phyloP scores from a whole-genome alignment of 2,329 filamentous ascomycete species.

The Trichoderma koningii region DNA sequence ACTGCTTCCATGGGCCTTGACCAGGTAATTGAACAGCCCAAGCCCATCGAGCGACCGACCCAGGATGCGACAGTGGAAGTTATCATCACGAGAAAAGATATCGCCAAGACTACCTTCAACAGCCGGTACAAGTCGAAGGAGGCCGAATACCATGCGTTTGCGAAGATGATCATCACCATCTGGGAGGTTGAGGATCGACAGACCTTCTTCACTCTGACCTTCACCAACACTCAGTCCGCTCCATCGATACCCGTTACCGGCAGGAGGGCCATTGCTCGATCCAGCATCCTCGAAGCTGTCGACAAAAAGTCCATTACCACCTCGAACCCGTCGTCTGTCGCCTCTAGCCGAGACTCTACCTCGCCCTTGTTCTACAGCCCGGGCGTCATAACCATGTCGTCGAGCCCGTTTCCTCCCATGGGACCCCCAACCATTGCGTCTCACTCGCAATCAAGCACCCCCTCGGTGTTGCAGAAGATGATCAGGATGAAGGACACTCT shows the following conservation, averaged over 20 bases:
- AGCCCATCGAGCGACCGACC: conserved; percentile 36
- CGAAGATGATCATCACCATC: conserved; percentile 75
- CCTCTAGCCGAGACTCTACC: conserved; percentile 51
- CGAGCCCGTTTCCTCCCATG: conserved; percentile 65
- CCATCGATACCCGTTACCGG: conserved; percentile 38
- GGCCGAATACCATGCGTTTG: conserved; percentile 52
- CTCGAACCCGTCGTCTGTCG: conserved; percentile 50
- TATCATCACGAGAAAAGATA: conserved; percentile 57
- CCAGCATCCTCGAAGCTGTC: conserved; percentile 48
- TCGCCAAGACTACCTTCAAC: conserved; percentile 45
- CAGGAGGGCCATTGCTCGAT: conserved; percentile 45
- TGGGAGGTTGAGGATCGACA: conserved; percentile 69
- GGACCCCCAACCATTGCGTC: conserved; percentile 62
- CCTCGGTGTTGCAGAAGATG: conserved; percentile 71
- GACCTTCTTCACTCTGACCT: conserved; percentile 73
- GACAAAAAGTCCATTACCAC: conserved; percentile 49
- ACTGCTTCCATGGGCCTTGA: conserved; percentile 34
- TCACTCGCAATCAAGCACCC: conserved; percentile 56
- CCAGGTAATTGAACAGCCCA: conserved; percentile 36
- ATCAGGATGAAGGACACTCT: conserved; percentile 75
- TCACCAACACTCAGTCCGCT: conserved; percentile 61
- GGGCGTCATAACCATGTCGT: conserved; percentile 53
- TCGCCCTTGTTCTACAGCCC: conserved; percentile 56
- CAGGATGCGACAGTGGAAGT: conserved; percentile 70
- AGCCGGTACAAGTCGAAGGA: conserved; percentile 41